Base-by-base conservation (phyloP, 2,329 filamentous ascomycete genomes). In the Fusarium sp. region DNA sequence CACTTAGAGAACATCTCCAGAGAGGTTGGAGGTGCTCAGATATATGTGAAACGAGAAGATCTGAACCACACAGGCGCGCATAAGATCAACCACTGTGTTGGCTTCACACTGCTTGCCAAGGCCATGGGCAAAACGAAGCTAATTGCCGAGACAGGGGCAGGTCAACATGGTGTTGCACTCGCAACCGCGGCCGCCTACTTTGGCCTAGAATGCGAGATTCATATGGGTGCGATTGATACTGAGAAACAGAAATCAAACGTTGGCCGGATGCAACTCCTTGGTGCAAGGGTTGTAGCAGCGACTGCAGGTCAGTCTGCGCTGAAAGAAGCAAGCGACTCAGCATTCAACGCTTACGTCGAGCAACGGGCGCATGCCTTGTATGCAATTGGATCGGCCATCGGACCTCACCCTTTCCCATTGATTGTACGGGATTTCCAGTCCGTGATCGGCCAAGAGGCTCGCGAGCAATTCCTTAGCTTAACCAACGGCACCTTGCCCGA, bases 391-490 rank as follows among this genome's bases (percentile, higher is more conserved):
- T 62, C 59, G 0, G 59, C 59, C 0, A 62, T 62, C 6, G 59
- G 59, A 4, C 59, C 59, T 7, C 59, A 62, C 8, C 59, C 57
- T 1, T 62, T 62, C 6, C 59, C 57, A 0, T 11, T 55, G 14
- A 62, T 62, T 17, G 59, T 62, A 5, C 31, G 46, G 7, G 57
- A 62, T 5, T 62, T 62, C 4, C 59, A 62, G n/a, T 62, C 59
- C 7, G 57, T 62, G 3, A 62, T 62, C 1, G 59, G 59, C 0
- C 50, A 21, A 6, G 59, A 62, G n/a, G 22, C 59, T 1, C 57
- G 57, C 3, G 19, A 46, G 4, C 59, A 62, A 13, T 62, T 62
- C 7, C 34, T 55, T 3, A 4, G 15, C 5, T 46, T 62, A 26
- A 33, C 4, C 10, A 9, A 26, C 6, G 57, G 46, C 0, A 15